A percentile compares a stretch with the other conserved stretches of the same genome.
These are phyloP conservation scores for Mychonastes homosphaera DNA, from an alignment of 139 green algal species.

Conservation along the genomic window DNA sequence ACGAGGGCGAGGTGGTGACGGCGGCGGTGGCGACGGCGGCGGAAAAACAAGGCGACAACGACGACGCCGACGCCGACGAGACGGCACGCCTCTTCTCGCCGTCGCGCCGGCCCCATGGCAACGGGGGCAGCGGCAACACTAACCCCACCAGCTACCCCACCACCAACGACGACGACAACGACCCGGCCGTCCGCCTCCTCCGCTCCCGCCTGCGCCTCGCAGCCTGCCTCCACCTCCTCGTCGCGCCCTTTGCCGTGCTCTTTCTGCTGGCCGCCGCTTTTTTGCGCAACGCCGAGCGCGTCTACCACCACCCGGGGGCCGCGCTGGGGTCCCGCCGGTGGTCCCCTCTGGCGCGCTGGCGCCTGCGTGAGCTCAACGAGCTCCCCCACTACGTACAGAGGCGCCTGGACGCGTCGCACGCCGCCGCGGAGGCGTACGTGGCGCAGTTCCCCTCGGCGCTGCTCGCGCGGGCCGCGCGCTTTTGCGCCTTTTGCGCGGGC, in stretches of 20 bases:
- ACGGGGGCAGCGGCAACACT: too few relatives aligned
- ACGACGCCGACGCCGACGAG: too few relatives aligned
- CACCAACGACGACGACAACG: too few relatives aligned
- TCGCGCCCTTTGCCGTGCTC: slow-evolving; percentile 81
- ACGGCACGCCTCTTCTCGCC: too few relatives aligned
- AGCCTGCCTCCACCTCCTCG: slow-evolving; percentile 52
- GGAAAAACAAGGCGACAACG: too few relatives aligned
- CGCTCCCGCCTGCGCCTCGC: slow-evolving; percentile 33
- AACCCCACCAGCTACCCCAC: too few relatives aligned
- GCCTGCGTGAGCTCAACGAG: slow-evolving; percentile 92
- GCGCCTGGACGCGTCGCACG: slow-evolving; percentile 56
- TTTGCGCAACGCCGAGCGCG: slow-evolving; percentile 81
- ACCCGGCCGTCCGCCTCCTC: too few relatives aligned
- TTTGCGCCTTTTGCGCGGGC: slow-evolving; percentile 74
- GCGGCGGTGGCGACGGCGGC: too few relatives aligned
- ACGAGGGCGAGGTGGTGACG: too few relatives aligned
- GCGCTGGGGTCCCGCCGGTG: slow-evolving; percentile 44
- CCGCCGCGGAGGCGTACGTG: slow-evolving; percentile 70
- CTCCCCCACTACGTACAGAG: slow-evolving; percentile 75
- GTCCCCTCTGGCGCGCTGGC: slow-evolving; percentile 66
- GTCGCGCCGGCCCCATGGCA: too few relatives aligned
- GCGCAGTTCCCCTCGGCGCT: slow-evolving; percentile 82
- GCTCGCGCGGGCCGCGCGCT: slow-evolving; percentile 41
- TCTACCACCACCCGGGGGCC: slow-evolving; percentile 77
- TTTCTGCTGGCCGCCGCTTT: slow-evolving; percentile 94